Percentiles rank a stretch among this genome's conserved stretches.
Evolutionary conservation across 805 yeast species (phyloP).

Genomic region (Metschnikowia chrysomelidarum): DNA sequence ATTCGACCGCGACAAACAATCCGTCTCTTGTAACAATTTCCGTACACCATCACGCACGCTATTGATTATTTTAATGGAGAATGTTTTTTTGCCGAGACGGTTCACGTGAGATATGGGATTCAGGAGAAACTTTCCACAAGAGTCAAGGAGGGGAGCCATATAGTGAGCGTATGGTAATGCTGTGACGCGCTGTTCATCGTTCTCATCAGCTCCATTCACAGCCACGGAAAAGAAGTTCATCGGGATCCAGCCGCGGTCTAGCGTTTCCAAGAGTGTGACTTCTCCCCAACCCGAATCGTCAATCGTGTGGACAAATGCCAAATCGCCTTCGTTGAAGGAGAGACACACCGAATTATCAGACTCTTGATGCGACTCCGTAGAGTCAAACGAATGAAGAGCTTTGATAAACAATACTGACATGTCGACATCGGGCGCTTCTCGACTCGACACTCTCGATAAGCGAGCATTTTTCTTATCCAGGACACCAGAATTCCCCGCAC

Average conservation of each 20-base stretch:
- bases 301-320: constrained; percentile 74
- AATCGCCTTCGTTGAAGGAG: constrained; percentile 65
- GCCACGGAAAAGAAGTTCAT: constrained; percentile 68
- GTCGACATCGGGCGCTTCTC: constrained; percentile 38
- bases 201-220: constrained; percentile 28
- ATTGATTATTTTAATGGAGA: constrained; percentile 57
- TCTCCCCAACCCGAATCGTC: constrained; percentile 90
- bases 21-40: constrained; percentile 58
- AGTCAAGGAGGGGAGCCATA: constrained; percentile 51
- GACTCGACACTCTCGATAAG: constrained; percentile 6
- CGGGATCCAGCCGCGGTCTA: constrained; percentile 81
- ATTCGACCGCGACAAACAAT: constrained; percentile 72
- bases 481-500: too few species aligned
- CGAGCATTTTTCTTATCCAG: background rate
- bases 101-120: constrained; percentile 56
- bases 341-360: constrained; percentile 72
- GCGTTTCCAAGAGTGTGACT: constrained; percentile 63
- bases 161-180: constrained; percentile 33
- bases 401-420: constrained; percentile 52
- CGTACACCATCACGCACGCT: constrained; percentile 74
- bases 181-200: constrained; percentile 25
- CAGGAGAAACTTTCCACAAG: constrained; percentile 64
- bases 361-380: constrained; percentile 56
- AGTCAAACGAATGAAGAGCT: constrained; percentile 59
- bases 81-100: constrained; percentile 44